These are phyloP conservation scores for Trichoderma endophyticum DNA, from an alignment of 2,329 filamentous ascomycete species.

Conservation along the genomic window DNA sequence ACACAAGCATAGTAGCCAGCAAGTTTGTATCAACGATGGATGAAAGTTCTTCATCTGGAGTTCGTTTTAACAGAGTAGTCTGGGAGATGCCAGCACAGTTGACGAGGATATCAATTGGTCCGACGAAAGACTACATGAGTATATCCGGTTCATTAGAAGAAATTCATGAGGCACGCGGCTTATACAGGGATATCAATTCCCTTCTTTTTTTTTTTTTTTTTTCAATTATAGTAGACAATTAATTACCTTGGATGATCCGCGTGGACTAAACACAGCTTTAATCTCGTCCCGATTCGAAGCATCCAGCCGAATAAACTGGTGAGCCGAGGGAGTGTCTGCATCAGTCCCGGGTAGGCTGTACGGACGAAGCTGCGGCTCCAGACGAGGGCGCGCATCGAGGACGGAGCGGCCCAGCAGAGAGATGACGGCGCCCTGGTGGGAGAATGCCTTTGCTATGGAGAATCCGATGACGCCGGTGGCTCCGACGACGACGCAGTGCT, in stretches of 20 bases:
- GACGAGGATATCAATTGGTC: constrained; percentile 59
- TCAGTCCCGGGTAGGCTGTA: constrained; percentile 22
- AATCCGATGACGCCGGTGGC: constrained; percentile 68
- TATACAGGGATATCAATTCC: background rate
- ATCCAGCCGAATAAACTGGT: constrained; percentile 37
- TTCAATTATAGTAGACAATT: background rate
- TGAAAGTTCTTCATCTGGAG: constrained; percentile 48
- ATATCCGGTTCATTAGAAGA: background rate
- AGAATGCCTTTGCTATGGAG: constrained; percentile 65
- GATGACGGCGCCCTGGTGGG: constrained; percentile 56
- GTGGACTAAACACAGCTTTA: constrained; percentile 30
- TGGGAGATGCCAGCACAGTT: constrained; percentile 78
- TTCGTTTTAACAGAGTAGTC: constrained; percentile 58
- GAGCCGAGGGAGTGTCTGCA: constrained; percentile 24
- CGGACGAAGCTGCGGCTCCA: constrained; percentile 33
- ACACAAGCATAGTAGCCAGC: constrained; percentile 60
- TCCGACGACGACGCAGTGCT: constrained; percentile 63
- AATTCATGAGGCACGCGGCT: background rate
- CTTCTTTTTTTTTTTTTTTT: background rate
- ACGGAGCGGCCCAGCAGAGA: constrained; percentile 60
- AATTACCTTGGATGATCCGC: constrained; percentile 20
- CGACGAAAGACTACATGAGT: constrained; percentile 24
- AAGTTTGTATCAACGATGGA: constrained; percentile 69
- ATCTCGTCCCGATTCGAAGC: constrained; percentile 30
- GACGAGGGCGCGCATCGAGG: constrained; percentile 42